Evolutionary conservation across 1,139 yeast species (phyloP), one percentile per base, ranked within the genome.

Genomic region (Geotrichum siamense): DNA sequence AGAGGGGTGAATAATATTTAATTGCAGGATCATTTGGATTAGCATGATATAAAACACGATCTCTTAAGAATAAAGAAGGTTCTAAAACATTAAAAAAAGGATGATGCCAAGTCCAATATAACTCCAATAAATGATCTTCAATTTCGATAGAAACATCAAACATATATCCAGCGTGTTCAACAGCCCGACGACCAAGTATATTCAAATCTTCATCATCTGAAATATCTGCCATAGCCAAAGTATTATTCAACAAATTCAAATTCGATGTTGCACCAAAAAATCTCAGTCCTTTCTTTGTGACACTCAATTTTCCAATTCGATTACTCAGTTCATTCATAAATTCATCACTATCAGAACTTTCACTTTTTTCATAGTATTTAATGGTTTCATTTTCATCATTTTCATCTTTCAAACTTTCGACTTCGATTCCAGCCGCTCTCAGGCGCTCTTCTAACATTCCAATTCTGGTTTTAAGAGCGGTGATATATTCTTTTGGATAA

Each of bases 21-120:
- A 33, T 22, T n/a, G 53, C 53, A 3, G 49, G 31, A 19, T 29
- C 31, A 3, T n/a, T 13, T 23, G 25, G 34, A 22, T 41, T 38
- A 5, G 16, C 25, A 5, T 38, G 9, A 22, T 33, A 53, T 19
- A 47, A 31, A 8, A 41, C 45, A 47, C 52, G 45, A 38, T 54
- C 57, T 1, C 54, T 44, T 17, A 53, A 38, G 39, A 55, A 55
- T 3, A 51, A 31, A 10, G 49, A 45, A 28, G 48, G 45, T 43
- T 54, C 53, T 10, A 53, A 47, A 15, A 55, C 44, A 21, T 53
- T 51, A 41, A 52, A 53, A 33, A 52, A 53, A 2, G 54, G 50
- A 34, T 55, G 55, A 34, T 53, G 57, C 59, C 59, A 55, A 19
- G 55, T 51, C 52, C 56, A 55, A 41, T 51, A 55, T n/a, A 55